phyloP scores from a whole-genome alignment of 73 alveolate species.

The Paramecium caudatum region DNA sequence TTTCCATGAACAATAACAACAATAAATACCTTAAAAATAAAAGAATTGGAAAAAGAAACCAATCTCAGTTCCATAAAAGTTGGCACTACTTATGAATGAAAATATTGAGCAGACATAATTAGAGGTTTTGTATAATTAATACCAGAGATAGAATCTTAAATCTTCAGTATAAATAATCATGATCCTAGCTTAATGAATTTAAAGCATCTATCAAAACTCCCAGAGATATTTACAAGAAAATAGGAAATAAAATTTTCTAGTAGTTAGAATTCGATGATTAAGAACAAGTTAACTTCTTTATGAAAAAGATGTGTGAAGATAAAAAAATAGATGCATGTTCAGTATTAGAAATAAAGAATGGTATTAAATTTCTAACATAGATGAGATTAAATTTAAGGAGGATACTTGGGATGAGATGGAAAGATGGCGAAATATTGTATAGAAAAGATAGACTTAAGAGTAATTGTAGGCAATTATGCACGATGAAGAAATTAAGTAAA shows the following conservation, averaged over 20 bases:
- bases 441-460: conserved; percentile 32
- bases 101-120: background rate
- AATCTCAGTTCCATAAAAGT: background rate
- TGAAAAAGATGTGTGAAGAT: conserved; percentile 53
- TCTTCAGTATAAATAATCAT: background rate
- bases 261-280: background rate
- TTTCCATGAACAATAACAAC: background rate
- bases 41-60: conserved; percentile 46
- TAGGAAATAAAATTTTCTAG: background rate
- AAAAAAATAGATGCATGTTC: conserved; percentile 57
- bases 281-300: conserved; percentile 52
- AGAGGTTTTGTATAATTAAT: background rate
- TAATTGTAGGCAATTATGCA: background rate
- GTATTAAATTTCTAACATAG: background rate
- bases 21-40: background rate
- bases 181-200: background rate
- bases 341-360: conserved; percentile 19
- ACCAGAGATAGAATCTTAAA: conserved; percentile 45
- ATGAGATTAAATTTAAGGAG: conserved; percentile 5
- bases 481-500: conserved; percentile 42
- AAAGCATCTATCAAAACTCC: background rate
- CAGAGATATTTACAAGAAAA: background rate
- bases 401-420: conserved; percentile 34
- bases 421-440: conserved; percentile 12
- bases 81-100: conserved; percentile 37